Evolutionary conservation across 208 protist species (phyloP).

Genomic region (Leptomonas pyrrhocoris): DNA sequence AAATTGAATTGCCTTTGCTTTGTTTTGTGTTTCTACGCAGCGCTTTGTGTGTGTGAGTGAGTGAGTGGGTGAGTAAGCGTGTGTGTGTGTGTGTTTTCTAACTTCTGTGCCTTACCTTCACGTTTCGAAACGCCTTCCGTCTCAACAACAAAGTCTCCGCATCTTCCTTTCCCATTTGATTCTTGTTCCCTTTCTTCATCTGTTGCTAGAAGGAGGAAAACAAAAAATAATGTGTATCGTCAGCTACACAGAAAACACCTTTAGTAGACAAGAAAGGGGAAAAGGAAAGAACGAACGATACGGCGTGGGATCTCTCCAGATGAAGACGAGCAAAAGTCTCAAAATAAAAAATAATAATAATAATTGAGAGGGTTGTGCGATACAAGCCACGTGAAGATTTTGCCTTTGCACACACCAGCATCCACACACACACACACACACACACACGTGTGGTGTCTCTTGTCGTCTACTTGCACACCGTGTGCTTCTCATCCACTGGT

Average conservation of each 20-base stretch:
- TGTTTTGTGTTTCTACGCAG: not conserved
- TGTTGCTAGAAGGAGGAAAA: too few species aligned
- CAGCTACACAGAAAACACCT: too few species aligned
- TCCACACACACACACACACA: constrained; percentile 16
- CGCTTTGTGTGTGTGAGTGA: not conserved
- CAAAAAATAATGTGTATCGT: too few species aligned
- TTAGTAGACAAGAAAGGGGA: constrained; percentile 10
- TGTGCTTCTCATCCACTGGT: not conserved
- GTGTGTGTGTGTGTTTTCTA: not conserved
- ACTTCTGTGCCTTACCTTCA: not conserved
- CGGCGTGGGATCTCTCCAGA: too few species aligned
- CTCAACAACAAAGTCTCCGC: not conserved
- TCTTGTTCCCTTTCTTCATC: not conserved
- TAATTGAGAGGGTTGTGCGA: too few species aligned
- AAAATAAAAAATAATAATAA: constrained; percentile 14
- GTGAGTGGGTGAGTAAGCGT: not conserved
- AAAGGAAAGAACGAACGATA: constrained; percentile 4
- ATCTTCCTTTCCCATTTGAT: not conserved
- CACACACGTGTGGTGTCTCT: not conserved
- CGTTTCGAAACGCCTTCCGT: too few species aligned
- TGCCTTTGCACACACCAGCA: too few species aligned
- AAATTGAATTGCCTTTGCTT: not conserved
- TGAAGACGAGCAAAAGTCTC: too few species aligned
- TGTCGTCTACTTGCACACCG: constrained; percentile 2
- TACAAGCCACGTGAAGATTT: too few species aligned